Conservation (phyloP, 257 asterid genomes). For the Nicotiana tabacum region DNA sequence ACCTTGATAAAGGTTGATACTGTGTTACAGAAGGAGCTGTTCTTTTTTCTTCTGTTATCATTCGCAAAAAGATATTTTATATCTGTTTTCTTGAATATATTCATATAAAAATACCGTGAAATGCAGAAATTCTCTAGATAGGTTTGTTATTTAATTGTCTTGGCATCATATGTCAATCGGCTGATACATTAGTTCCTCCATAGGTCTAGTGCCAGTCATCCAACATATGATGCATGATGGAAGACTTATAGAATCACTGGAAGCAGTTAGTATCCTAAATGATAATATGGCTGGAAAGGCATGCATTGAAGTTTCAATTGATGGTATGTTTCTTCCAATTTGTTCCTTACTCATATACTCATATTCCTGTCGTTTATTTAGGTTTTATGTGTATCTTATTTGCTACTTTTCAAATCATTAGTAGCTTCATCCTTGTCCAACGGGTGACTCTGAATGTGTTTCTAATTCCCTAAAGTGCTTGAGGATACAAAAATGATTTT, state of each 20-base stretch:
- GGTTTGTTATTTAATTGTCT: not conserved
- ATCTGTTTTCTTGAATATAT: not conserved
- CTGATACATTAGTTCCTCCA: conserved; percentile 11
- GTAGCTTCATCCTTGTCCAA: not conserved
- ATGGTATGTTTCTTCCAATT: conserved; percentile 38
- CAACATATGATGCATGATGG: conserved; percentile 57
- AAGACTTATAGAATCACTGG: conserved; percentile 46
- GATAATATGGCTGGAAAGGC: conserved; percentile 30
- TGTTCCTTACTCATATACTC: conserved; percentile 12
- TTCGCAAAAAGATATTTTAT: no score
- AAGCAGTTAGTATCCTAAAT: conserved; percentile 40
- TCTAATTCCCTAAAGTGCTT: not conserved
- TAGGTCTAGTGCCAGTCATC: conserved; percentile 90
- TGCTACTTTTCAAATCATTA: not conserved
- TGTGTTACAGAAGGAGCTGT: not conserved
- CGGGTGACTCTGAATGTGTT: not conserved
- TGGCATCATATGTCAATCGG: not conserved
- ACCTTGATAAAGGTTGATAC: not conserved
- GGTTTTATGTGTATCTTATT: not conserved
- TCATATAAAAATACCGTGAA: not conserved
- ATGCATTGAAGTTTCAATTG: conserved; percentile 59
- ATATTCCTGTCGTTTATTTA: not conserved
- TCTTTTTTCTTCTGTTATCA: no score
- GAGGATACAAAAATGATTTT: not conserved
- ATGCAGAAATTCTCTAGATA: not conserved